Percentiles rank a stretch among this genome's conserved stretches.
Conservation (phyloP, 1,139 yeast genomes). For the Lodderomyces theae region DNA sequence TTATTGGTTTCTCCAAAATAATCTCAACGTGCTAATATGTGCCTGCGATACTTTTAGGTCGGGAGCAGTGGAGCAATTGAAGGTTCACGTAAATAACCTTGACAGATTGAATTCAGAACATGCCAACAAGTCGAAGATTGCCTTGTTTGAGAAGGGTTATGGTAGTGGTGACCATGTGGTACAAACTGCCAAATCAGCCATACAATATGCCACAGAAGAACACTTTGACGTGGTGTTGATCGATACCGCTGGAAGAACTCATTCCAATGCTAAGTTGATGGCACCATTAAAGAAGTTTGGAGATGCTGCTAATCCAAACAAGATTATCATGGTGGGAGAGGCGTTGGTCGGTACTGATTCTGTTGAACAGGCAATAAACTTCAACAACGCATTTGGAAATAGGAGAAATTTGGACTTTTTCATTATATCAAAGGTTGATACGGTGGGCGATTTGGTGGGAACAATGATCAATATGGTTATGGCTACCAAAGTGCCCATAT, state of each 20-base stretch:
- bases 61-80: constrained; percentile 95
- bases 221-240: constrained; percentile 80
- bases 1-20: constrained; percentile 90
- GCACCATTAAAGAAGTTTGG: constrained; percentile 95
- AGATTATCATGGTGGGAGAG: constrained; percentile 97
- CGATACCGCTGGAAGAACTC: constrained; percentile 98
- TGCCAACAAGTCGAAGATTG: constrained; percentile 53
- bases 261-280: constrained; percentile 92
- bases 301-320: constrained; percentile 92
- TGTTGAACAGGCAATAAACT: constrained; percentile 90
- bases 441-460: constrained; percentile 96
- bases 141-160: constrained; percentile 89
- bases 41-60: constrained; percentile 98
- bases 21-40: constrained; percentile 81
- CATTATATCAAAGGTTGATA: constrained; percentile 91
- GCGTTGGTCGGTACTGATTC: constrained; percentile 97
- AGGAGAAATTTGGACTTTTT: constrained; percentile 82
- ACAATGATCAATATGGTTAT: constrained; percentile 97
- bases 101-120: constrained; percentile 44
- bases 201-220: constrained; percentile 58
- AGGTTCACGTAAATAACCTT: constrained; percentile 87
- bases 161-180: constrained; percentile 95
- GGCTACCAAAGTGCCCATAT: constrained; percentile 92
- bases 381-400: constrained; percentile 90
- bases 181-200: constrained; percentile 91